These are phyloP conservation scores for Silene noctiflora DNA, from an alignment of 179 eudicot genomes.

Conservation along the genomic window DNA sequence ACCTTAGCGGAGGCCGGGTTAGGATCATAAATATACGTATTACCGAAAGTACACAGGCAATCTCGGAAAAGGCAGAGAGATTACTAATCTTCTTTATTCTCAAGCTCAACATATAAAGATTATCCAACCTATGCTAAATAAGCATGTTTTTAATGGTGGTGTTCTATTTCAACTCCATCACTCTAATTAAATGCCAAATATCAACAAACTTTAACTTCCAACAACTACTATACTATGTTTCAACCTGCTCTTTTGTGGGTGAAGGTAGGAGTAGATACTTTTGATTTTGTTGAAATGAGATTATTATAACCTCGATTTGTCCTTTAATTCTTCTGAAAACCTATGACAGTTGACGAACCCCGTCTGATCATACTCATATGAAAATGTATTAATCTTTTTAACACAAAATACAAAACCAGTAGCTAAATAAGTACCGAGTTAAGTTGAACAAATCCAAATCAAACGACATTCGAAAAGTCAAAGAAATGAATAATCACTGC, in stretches of 20 bases:
- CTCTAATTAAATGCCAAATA: not conserved
- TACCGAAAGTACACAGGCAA: too few species aligned
- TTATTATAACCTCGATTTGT: not conserved
- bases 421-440: too few species aligned
- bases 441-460: too few species aligned
- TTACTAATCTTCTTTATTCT: too few species aligned
- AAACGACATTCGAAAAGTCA: too few species aligned
- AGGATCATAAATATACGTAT: too few species aligned
- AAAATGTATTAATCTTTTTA: not conserved
- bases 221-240: not conserved
- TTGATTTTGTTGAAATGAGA: not conserved
- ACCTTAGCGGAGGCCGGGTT: too few species aligned
- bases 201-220: slow-evolving; percentile 1
- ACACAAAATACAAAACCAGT: too few species aligned
- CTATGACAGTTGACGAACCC: not conserved
- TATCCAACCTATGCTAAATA: not conserved
- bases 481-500: too few species aligned
- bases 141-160: not conserved
- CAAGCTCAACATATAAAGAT: too few species aligned
- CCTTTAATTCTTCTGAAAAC: too few species aligned
- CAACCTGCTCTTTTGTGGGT: slow-evolving; percentile 17
- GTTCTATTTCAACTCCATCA: slow-evolving; percentile 5
- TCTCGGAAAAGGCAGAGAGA: too few species aligned
- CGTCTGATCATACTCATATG: not conserved
- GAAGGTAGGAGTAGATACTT: not conserved